phyloP scores from a whole-genome alignment of 495 filamentous ascomycete species.

The Hypoxylon lienhwacheense region DNA sequence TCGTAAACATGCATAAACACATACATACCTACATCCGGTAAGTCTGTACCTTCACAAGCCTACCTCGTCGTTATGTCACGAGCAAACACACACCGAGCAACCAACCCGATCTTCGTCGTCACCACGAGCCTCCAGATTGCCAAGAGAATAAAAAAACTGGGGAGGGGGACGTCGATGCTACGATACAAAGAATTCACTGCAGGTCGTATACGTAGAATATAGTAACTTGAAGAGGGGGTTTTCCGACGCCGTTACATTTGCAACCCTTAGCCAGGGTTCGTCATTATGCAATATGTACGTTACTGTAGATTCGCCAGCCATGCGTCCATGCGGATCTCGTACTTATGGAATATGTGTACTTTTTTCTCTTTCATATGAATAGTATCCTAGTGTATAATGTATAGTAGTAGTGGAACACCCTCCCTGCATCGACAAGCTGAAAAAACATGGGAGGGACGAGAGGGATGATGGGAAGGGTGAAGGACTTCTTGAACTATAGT shows the following conservation, averaged over 20 bases:
- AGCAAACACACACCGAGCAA: neutral
- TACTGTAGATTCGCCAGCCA: constrained; percentile 12
- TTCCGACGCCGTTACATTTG: constrained; percentile 2
- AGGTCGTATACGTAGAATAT: no score
- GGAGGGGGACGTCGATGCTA: no score
- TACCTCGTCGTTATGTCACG: neutral
- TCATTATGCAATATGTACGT: constrained; percentile 8
- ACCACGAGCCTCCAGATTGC: constrained; percentile 24
- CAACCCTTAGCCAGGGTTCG: constrained; percentile 7
- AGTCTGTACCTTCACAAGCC: no score
- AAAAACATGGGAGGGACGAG: constrained; percentile 15
- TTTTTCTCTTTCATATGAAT: no score
- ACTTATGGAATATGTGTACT: neutral
- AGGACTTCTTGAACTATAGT: no score
- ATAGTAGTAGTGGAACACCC: constrained; percentile 10
- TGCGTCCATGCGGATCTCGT: neutral
- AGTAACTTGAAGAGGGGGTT: constrained; percentile 12
- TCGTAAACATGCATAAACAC: no score
- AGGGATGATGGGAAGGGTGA: constrained; percentile 16
- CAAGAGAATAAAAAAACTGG: constrained; percentile 14
- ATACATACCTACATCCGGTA: no score
- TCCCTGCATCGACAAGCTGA: constrained; percentile 27
- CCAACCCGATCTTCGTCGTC: constrained; percentile 6
- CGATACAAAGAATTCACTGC: no score
- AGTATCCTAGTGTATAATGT: neutral